Evolutionary conservation across 1,284 basidiomycete genomes (phyloP), one percentile per base, ranked within the genome.

Genomic region (Coniferiporia sulphurascens): DNA sequence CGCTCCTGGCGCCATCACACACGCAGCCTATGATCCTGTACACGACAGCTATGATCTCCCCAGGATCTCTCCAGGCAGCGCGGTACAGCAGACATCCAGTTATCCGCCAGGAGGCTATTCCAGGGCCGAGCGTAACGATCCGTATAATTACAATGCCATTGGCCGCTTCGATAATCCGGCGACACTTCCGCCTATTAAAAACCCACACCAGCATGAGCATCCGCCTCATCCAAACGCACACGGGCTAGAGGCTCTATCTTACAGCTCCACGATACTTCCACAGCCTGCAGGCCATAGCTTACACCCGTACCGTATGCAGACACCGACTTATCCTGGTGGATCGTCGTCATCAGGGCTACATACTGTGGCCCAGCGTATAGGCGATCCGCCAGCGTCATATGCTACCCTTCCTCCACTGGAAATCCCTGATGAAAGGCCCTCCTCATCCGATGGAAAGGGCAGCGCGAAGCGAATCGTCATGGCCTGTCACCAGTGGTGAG

Each of bases 401-500:
- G 15, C 41, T 12, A n/a, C 27, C 38, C 54, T 60, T n/a, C 60
- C 60, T 34, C 60, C 60, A 15, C 35, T 62, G 2, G 36, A 45
- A 22, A 52, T 58, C 15, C 56, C 60, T n/a, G 19, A 32, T 10
- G 48, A 45, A 12, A 51, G 32, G 6, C 34, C 51, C n/a, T n/a
- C 51, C 13, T 41, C 56, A 10, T 34, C 38, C 55, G 60, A 58
- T 9, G 56, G 50, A 15, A 58, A 55, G 27, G 52, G 52, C 46
- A 22, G 21, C 22, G 4, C 44, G 13, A 61, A 61, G 52, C 60
- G 60, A 7, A 62, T 62, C 32, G 60, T 62, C 52, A 62, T 62
- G 60, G 60, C 60, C 13, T 62, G 60, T 32, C 60, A 62, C 48
- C 60, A 62, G 38, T 62, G 60, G 60, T 62, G 49, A 58, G 60